Evolutionary conservation across 169 alveolate species (phyloP), one percentile per base, ranked within the genome.

Genomic region (Babesia bigemina): DNA sequence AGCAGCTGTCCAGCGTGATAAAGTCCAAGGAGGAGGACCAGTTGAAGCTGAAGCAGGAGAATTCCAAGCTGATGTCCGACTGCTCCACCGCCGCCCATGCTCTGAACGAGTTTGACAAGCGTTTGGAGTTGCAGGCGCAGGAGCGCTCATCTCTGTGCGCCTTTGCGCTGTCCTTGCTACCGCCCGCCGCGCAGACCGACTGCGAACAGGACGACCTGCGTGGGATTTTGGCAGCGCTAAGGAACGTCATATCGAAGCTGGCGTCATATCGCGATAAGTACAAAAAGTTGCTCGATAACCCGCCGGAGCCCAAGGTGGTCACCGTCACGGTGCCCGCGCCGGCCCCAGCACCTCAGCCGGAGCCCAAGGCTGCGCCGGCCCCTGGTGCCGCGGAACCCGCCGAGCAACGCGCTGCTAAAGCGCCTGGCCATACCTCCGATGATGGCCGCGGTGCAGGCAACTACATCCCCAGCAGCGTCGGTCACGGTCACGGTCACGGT

Each of bases 41-140:
- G 6, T 3, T 26, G 36, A n/a, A 44, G 44, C 70, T 79, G 55
- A 17, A 48, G 45, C 60, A 50, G n/a, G 87, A 79, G 55, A 79
- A 79, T 70, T 33, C 69, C 22, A 70, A 62, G 57, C 70, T 79
- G 50, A 50, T 70, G 76, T 42, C 82, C 4, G 87, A 79, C 77
- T 71, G 83, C 49, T 21, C 84, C 2, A 24, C 39, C 21, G 87
- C 87, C 4, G 87, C 87, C 6, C 21, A 59, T 3, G 77, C 75
- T 12, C 24, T 79, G 63, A 53, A 52, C 26, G 78, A 79, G 48
- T 79, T 65, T 45, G 84, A 79, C 45, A 49, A 67, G 44, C 63
- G 72, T 19, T n/a, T 72, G 10, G 69, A 63, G 21, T 48, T 22
- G 14, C 29, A 53, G 28, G 13, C 58, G 21, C 24, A 58, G 26